phyloP scores from a whole-genome alignment of 1,284 basidiomycete species.

The Papiliotrema nemorosa region DNA sequence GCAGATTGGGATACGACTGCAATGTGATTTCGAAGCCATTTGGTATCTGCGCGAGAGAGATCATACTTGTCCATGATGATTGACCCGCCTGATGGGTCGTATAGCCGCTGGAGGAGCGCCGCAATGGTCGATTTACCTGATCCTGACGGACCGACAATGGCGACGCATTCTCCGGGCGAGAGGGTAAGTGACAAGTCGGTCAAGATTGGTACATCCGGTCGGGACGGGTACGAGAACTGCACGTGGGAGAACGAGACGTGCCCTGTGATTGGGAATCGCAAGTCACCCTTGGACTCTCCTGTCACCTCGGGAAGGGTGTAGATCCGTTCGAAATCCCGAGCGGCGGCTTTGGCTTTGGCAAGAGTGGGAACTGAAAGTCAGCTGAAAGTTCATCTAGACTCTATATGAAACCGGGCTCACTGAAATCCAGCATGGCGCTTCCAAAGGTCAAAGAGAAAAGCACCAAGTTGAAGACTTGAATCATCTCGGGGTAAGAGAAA shows the following conservation, averaged over 20 bases:
- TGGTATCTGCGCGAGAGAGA: slow-evolving; percentile 60
- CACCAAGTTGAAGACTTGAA: slow-evolving; percentile 84
- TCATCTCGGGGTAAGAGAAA: slow-evolving; percentile 81
- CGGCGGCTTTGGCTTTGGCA: slow-evolving; percentile 73
- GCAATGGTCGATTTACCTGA: slow-evolving; percentile 86
- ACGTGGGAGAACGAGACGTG: slow-evolving; percentile 67
- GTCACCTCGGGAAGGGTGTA: slow-evolving; percentile 58
- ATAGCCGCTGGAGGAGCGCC: slow-evolving; percentile 75
- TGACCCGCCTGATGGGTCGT: slow-evolving; percentile 66
- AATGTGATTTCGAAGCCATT: slow-evolving; percentile 73
- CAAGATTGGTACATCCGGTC: slow-evolving; percentile 69
- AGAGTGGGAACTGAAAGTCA: slow-evolving; percentile 65
- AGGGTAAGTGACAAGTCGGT: slow-evolving; percentile 64
- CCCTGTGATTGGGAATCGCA: slow-evolving; percentile 64
- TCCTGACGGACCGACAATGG: slow-evolving; percentile 81
- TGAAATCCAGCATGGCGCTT: slow-evolving; percentile 80
- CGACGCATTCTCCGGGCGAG: slow-evolving; percentile 71
- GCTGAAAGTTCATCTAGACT: background rate
- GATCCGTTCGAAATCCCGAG: slow-evolving; percentile 69
- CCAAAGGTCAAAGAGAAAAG: slow-evolving; percentile 92
- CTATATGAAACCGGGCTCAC: slow-evolving; percentile 53
- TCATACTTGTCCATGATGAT: slow-evolving; percentile 56
- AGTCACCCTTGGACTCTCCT: slow-evolving; percentile 64
- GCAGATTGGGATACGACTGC: slow-evolving; percentile 81
- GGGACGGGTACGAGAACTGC: slow-evolving; percentile 75